These are phyloP conservation scores for Camelina neglecta DNA, from an alignment of 345 rosid genomes.

Conservation along the genomic window DNA sequence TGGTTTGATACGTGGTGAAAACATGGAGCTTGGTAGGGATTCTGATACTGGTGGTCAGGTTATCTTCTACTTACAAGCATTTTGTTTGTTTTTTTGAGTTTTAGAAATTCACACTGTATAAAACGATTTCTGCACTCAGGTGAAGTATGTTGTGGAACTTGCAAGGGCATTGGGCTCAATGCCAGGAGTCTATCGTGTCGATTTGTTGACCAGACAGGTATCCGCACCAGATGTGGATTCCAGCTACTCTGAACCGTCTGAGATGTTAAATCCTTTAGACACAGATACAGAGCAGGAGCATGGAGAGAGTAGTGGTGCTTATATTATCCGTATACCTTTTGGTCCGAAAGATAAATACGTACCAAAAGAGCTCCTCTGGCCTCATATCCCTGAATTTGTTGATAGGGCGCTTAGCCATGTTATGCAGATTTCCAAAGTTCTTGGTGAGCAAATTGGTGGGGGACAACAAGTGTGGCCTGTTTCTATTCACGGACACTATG, in stretches of 20 bases:
- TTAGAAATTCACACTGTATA: not conserved
- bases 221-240: conserved; percentile 71
- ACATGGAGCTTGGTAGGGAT: conserved; percentile 90
- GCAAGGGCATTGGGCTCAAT: conserved; percentile 81
- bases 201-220: conserved; percentile 80
- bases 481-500: conserved; percentile 85
- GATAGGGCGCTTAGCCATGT: conserved; percentile 78
- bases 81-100: not conserved
- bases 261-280: conserved; percentile 61
- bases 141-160: conserved; percentile 88
- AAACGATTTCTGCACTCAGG: conserved; percentile 47
- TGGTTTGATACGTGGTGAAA: conserved; percentile 81
- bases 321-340: conserved; percentile 78
- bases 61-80: conserved; percentile 8
- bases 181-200: conserved; percentile 85
- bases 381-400: conserved; percentile 78
- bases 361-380: conserved; percentile 80
- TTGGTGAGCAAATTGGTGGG: conserved; percentile 64
- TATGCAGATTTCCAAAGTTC: conserved; percentile 71
- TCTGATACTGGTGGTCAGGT: conserved; percentile 95
- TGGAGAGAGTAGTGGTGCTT: conserved; percentile 86
- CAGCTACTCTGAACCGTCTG: conserved; percentile 75
- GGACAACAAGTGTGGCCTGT: conserved; percentile 76
- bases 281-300: conserved; percentile 51
- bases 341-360: conserved; percentile 77